Conservation (phyloP, 306 rosid species). For the Citrullus amarus region DNA sequence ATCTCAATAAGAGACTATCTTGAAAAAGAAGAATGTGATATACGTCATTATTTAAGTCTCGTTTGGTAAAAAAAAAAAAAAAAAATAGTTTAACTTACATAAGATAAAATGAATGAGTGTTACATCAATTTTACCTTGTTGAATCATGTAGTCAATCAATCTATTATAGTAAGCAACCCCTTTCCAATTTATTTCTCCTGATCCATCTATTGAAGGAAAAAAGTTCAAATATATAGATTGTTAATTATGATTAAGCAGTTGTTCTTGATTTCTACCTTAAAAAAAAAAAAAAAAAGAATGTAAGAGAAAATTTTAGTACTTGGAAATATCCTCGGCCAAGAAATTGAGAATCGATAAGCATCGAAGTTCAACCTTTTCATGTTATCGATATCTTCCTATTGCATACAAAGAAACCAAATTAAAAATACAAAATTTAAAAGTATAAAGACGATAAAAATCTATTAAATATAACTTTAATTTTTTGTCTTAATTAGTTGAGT, state of each 20-base stretch:
- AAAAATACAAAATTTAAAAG: too few species aligned
- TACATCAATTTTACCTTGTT: slow-evolving; percentile 31
- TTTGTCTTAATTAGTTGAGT: too few species aligned
- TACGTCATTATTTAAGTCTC: too few species aligned
- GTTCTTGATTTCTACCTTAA: background rate
- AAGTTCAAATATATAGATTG: background rate
- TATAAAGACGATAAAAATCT: too few species aligned
- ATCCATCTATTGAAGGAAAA: slow-evolving; percentile 41
- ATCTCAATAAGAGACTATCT: too few species aligned
- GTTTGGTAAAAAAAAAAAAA: too few species aligned
- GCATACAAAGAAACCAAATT: background rate
- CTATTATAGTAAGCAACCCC: slow-evolving; percentile 88
- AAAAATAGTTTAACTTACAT: too few species aligned
- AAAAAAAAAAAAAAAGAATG: background rate
- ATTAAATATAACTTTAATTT: too few species aligned
- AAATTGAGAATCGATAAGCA: slow-evolving; percentile 82
- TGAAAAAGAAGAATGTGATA: too few species aligned
- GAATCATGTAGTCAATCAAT: slow-evolving; percentile 56
- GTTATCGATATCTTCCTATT: slow-evolving; percentile 66
- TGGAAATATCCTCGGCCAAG: slow-evolving; percentile 90
- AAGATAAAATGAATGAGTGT: background rate
- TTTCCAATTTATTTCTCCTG: slow-evolving; percentile 70
- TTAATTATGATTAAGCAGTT: background rate
- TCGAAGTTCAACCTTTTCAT: slow-evolving; percentile 52
- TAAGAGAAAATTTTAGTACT: slow-evolving; percentile 15